Evolutionary conservation across 257 asterid species (phyloP).

Genomic region (Salvia splendens): DNA sequence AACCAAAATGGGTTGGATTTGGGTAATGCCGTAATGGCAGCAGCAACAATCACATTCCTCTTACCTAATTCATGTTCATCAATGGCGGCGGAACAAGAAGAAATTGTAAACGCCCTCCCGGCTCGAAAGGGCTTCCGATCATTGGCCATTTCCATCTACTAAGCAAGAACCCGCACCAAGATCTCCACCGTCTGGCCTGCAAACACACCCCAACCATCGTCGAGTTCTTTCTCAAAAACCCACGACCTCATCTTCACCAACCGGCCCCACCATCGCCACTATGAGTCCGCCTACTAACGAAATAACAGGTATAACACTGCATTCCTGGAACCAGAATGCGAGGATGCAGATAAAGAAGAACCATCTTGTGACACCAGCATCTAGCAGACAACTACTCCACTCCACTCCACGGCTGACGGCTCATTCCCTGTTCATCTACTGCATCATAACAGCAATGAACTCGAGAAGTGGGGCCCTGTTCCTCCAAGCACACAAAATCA

Average conservation of each 20-base stretch:
- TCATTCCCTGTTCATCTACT: too few relatives aligned
- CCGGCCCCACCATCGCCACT: constrained; percentile 18
- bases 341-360: too few relatives aligned
- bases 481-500: too few relatives aligned
- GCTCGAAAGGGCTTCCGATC: constrained; percentile 30
- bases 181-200: constrained; percentile 21
- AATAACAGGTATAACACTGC: too few relatives aligned
- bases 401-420: too few relatives aligned
- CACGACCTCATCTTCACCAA: constrained; percentile 31
- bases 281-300: constrained; percentile 28
- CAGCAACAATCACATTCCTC: constrained; percentile 6
- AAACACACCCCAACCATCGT: constrained; percentile 37
- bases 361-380: too few relatives aligned
- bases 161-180: constrained; percentile 35
- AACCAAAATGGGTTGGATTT: constrained; percentile 34
- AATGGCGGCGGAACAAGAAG: background rate
- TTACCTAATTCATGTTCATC: constrained; percentile 26
- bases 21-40: constrained; percentile 2
- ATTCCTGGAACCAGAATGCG: too few relatives aligned
- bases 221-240: constrained; percentile 38
- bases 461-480: too few relatives aligned
- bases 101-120: constrained; percentile 34
- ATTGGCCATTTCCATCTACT: constrained; percentile 39
- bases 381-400: too few relatives aligned
- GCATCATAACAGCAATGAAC: too few relatives aligned